These are phyloP conservation scores for Penstemon davidsonii DNA, from an alignment of 257 asterid species.

Conservation along the genomic window DNA sequence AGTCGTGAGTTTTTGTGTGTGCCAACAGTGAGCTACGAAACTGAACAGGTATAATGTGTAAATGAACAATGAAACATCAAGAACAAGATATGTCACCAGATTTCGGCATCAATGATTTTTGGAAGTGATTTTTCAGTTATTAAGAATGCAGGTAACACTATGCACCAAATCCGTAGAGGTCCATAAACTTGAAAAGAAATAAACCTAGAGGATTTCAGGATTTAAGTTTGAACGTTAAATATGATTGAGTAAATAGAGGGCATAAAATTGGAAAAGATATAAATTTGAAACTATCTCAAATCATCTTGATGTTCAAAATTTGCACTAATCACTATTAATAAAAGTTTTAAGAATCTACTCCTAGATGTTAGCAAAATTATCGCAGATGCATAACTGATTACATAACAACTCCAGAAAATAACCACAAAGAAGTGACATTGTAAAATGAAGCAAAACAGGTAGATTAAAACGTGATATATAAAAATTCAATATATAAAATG, in stretches of 20 bases:
- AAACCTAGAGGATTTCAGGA: neutral
- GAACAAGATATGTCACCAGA: neutral
- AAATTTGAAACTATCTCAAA: neutral
- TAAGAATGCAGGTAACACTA: neutral
- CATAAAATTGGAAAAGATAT: neutral
- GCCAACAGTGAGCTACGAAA: conserved; percentile 1
- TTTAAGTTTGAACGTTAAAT: neutral
- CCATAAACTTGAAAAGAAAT: neutral
- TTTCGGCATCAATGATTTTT: conserved; percentile 2
- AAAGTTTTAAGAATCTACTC: neutral
- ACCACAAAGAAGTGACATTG: conserved; percentile 17
- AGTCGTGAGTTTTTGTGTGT: neutral
- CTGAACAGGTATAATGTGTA: neutral
- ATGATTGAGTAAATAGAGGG: neutral
- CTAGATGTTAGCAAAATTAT: neutral
- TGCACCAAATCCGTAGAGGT: neutral
- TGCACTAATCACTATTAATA: neutral
- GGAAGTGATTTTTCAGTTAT: neutral
- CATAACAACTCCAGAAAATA: conserved; percentile 4
- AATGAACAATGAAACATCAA: conserved; percentile 19
- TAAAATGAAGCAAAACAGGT: conserved; percentile 8
- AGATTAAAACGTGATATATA: neutral
- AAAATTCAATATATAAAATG: neutral
- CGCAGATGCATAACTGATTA: conserved; percentile 6
- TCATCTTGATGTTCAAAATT: conserved; percentile 7